phyloP scores from a whole-genome alignment of 805 yeast genomes.

The Metschnikowia kunwiensis region DNA sequence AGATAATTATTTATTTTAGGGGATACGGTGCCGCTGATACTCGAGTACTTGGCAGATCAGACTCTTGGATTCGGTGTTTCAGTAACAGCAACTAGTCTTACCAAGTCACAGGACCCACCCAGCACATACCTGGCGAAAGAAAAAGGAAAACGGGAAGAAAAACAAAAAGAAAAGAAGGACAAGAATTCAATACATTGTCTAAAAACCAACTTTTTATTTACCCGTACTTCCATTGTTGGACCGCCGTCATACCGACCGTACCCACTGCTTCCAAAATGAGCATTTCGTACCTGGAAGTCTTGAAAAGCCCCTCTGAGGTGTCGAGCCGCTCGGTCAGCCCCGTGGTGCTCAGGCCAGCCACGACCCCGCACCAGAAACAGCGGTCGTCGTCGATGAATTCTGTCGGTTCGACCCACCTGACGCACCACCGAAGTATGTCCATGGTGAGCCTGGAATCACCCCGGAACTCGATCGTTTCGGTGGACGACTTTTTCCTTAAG shows the following conservation, averaged over 20 bases:
- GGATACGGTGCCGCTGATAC: too few relatives aligned
- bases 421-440: slow-evolving; percentile 33
- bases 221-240: too few relatives aligned
- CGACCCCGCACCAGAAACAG: slow-evolving; percentile 19
- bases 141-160: too few relatives aligned
- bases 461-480: slow-evolving; percentile 38
- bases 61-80: too few relatives aligned
- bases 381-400: slow-evolving; percentile 36
- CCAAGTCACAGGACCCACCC: too few relatives aligned
- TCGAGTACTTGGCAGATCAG: too few relatives aligned
- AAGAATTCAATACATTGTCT: neutral
- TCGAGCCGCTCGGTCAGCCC: slow-evolving; percentile 11
- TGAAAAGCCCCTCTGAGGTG: slow-evolving; percentile 6
- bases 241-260: too few relatives aligned
- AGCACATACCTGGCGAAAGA: too few relatives aligned
- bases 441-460: slow-evolving; percentile 39
- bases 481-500: slow-evolving; percentile 31
- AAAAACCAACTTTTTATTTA: neutral
- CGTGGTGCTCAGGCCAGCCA: slow-evolving; percentile 4
- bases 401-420: slow-evolving; percentile 27
- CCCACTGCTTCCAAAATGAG: too few relatives aligned
- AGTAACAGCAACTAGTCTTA: too few relatives aligned
- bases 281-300: slow-evolving; percentile 2
- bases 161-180: too few relatives aligned
- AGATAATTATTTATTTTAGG: too few relatives aligned